Percentiles rank a stretch among this genome's conserved stretches.
These are phyloP conservation scores for Eimeria praecox DNA, from an alignment of 169 alveolate genomes.

Conservation along the genomic window DNA sequence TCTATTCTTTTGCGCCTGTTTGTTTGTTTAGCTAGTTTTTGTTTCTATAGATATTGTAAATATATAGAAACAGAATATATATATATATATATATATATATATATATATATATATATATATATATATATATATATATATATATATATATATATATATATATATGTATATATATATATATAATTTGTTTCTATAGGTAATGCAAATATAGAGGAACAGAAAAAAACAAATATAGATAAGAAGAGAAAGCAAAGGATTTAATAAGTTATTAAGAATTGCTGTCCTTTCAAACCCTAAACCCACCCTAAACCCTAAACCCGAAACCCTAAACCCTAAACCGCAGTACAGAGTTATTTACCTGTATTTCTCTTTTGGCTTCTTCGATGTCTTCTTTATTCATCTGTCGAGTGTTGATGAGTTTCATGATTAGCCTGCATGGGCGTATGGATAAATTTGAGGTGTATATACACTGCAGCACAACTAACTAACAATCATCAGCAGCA, in stretches of 20 bases:
- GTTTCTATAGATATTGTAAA: too few relatives aligned
- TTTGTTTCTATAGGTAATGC: neutral
- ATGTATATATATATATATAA: neutral
- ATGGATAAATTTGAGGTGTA: neutral
- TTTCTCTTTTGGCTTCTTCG: slow-evolving; percentile 79
- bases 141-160: neutral
- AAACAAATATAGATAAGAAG: neutral
- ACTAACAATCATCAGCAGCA: neutral
- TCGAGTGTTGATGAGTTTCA: slow-evolving; percentile 78
- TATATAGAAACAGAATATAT: too few relatives aligned
- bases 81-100: too few relatives aligned
- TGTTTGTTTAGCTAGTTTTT: too few relatives aligned
- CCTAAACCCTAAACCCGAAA: neutral
- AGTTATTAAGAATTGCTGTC: neutral
- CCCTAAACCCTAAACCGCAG: neutral
- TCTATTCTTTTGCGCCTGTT: neutral
- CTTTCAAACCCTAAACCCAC: neutral
- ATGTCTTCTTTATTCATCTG: slow-evolving; percentile 76
- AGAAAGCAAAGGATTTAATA: neutral
- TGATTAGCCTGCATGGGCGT: slow-evolving; percentile 37
- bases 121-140: neutral
- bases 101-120: neutral
- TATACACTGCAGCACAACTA: too few relatives aligned
- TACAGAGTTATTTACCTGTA: slow-evolving; percentile 49
- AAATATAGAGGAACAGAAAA: neutral